Conservation (phyloP, 2,329 filamentous ascomycete genomes). For the Aspergillus pseudonomiae region DNA sequence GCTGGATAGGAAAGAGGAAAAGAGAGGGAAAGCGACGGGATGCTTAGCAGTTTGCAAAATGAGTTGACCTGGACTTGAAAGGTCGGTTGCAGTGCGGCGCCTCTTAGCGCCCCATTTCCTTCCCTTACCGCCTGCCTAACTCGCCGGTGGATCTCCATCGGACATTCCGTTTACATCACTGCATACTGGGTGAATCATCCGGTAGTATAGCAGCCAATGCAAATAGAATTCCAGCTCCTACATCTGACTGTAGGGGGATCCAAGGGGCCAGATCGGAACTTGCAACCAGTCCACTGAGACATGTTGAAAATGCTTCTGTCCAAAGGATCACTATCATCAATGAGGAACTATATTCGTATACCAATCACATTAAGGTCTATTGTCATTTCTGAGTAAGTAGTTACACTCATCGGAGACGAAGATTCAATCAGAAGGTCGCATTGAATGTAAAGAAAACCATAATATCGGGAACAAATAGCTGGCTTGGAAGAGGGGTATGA, state of each 20-base stretch:
- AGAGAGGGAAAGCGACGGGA: constrained; percentile 11
- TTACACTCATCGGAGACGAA: constrained; percentile 1
- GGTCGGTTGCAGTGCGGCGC: constrained; percentile 15
- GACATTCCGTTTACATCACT: constrained; percentile 3
- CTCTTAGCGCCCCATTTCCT: constrained; percentile 8
- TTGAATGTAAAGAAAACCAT: constrained; percentile 10
- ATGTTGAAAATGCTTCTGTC: neutral
- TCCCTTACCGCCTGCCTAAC: constrained; percentile 20
- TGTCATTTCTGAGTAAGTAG: neutral
- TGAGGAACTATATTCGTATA: neutral
- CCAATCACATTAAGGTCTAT: constrained; percentile 3
- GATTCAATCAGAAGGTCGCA: constrained; percentile 1
- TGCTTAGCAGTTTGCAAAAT: constrained; percentile 15
- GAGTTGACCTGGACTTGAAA: constrained; percentile 11
- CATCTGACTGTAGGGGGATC: neutral
- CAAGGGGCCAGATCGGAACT: neutral
- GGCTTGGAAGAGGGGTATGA: constrained; percentile 23
- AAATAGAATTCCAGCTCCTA: neutral
- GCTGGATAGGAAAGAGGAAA: constrained; percentile 13
- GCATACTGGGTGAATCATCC: neutral
- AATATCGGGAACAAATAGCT: constrained; percentile 8
- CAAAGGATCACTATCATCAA: neutral
- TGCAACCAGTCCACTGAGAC: neutral
- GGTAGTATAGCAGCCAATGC: neutral
- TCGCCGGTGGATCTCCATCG: neutral